Evolutionary conservation across 2,329 filamentous ascomycete species (phyloP), one percentile per base, ranked within the genome.

Genomic region (Ceratocystis destructans): DNA sequence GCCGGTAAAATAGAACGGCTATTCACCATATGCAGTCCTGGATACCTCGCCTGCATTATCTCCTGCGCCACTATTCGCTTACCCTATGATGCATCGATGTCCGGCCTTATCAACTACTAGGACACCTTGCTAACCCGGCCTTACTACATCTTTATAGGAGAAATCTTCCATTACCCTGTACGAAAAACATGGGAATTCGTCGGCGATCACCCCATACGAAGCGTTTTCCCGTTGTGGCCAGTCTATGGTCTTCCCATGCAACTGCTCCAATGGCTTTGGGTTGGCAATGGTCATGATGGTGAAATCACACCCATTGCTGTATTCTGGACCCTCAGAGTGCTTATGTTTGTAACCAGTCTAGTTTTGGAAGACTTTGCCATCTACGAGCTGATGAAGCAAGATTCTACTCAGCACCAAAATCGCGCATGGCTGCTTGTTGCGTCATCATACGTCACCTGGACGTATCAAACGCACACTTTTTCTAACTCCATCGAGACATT

Each of bases 401-500:
- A 86, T 69, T 88, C 87, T 48, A 85, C 85, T 69, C 86, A 86
- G 68, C 80, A 84, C 72, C 86, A 90, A 69, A 84, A 84, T 71
- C 79, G 87, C 66, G 90, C 91, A 8, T 83, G 95, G 57, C 80
- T 95, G 59, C 81, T 99, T 67, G 88, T 96, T 68, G 91, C 93
- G 59, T 97, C 93, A 33, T 96, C 91, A 31, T 99, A 97, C 77
- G 93, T 96, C 71, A 99, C 94, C 61, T 99, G 94, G 93, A 96
- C 93, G 57, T 96, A 93, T 77, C 94, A 99, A 77, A 94, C 90
- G 20, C 94, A 99, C 76, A 97, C 94, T 12, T 97, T 99, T 75
- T 97, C 93, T 69, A 99, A 99, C 77, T 95, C 93, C 69, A 83
- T 97, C 70, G 94, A 99, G 78, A 97, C 94, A 2, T 79, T 99